These are phyloP conservation scores for Silene vulgaris DNA, from an alignment of 179 eudicot genomes.

Conservation along the genomic window DNA sequence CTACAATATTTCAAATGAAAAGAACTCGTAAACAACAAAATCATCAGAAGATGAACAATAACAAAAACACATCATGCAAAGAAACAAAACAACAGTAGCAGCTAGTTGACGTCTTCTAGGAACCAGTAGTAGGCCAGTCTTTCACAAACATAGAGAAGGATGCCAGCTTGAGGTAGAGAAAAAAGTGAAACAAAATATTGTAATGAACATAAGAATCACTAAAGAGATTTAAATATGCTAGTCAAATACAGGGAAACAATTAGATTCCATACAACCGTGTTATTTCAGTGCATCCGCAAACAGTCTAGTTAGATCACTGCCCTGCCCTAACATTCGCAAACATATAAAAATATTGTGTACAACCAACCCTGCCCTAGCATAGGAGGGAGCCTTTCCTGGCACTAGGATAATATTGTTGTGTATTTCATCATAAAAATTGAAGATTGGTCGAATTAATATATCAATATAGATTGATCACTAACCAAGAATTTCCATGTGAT, in stretches of 20 bases:
- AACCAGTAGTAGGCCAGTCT: background rate
- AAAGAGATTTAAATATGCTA: background rate
- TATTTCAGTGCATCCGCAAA: background rate
- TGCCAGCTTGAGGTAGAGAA: background rate
- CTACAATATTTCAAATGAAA: slow-evolving; percentile 37
- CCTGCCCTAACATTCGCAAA: background rate
- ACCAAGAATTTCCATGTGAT: slow-evolving; percentile 99
- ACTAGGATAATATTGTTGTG: background rate
- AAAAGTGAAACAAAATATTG: background rate
- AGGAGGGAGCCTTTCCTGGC: background rate
- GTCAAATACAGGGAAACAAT: background rate
- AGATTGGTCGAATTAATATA: background rate
- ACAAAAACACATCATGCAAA: background rate
- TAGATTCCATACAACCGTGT: background rate
- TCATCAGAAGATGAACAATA: background rate
- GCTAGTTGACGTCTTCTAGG: background rate
- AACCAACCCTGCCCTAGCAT: background rate
- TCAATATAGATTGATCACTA: slow-evolving; percentile 36
- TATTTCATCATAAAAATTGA: slow-evolving; percentile 4
- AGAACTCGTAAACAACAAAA: background rate
- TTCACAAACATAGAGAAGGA: background rate
- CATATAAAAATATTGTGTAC: background rate
- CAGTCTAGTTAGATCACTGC: background rate
- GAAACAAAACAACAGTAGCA: background rate
- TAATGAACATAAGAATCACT: background rate